Conservation (phyloP, 2,329 filamentous ascomycete genomes). For the Penicillium palitans region DNA sequence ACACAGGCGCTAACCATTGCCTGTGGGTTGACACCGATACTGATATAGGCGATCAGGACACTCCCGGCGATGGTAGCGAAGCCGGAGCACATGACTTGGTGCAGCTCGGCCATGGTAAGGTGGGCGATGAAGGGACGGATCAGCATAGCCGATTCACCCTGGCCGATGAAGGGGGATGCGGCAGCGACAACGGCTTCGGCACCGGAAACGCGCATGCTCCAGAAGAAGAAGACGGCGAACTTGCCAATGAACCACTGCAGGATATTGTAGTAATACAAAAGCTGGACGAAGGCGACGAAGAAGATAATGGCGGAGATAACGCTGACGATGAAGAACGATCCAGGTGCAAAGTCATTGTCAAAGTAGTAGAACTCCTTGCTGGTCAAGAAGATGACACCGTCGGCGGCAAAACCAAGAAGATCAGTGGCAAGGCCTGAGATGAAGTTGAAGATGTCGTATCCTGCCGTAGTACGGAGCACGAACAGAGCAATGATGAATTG, state of each 20-base stretch:
- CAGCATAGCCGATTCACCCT: constrained; percentile 91
- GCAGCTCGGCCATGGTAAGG: constrained; percentile 82
- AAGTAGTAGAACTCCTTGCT: constrained; percentile 34
- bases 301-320: constrained; percentile 94
- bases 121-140: constrained; percentile 83
- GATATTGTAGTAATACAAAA: constrained; percentile 76
- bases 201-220: constrained; percentile 80
- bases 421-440: constrained; percentile 72
- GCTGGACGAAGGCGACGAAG: constrained; percentile 89
- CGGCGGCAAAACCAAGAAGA: constrained; percentile 71
- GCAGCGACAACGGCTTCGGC: constrained; percentile 92
- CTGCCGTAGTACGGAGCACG: constrained; percentile 75
- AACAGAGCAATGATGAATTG: constrained; percentile 90
- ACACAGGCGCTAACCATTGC: constrained; percentile 88
- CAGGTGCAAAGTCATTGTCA: constrained; percentile 38
- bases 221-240: constrained; percentile 89
- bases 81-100: constrained; percentile 89
- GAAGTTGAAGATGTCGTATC: constrained; percentile 90
- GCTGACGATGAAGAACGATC: constrained; percentile 68
- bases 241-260: constrained; percentile 89
- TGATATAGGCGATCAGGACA: constrained; percentile 82
- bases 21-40: constrained; percentile 78
- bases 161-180: constrained; percentile 89
- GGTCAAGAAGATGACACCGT: constrained; percentile 74
- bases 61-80: constrained; percentile 91